Evolutionary conservation across 2,329 filamentous ascomycete genomes (phyloP).

Genomic region (Beauveria scarabaeidicola): DNA sequence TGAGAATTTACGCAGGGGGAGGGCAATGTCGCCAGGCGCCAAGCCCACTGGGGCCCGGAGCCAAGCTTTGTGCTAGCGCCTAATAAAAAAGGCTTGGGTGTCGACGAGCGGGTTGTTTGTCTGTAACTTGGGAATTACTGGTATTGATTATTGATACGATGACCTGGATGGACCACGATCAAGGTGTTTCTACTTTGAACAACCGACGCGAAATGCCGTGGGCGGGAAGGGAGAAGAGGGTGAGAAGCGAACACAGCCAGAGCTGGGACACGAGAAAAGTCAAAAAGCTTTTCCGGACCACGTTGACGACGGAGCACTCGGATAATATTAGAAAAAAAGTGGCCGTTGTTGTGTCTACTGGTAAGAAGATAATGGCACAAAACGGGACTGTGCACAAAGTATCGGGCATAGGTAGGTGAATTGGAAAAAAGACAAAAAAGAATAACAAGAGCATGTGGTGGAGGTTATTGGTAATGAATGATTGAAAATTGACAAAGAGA

Average conservation of each 20-base stretch:
- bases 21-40: background rate
- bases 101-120: background rate
- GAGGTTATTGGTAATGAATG: background rate
- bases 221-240: no score
- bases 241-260: no score
- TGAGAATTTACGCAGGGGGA: background rate
- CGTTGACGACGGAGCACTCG: no score
- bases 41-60: background rate
- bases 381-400: background rate
- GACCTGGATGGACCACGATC: background rate
- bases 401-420: background rate
- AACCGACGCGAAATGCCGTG: background rate
- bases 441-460: background rate
- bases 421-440: background rate
- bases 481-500: background rate
- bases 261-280: no score
- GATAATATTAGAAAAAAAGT: no score
- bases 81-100: background rate
- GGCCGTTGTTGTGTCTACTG: no score
- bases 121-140: background rate
- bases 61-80: background rate
- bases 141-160: no score
- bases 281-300: no score
- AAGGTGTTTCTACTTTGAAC: background rate
- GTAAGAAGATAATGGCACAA: no score